Evolutionary conservation across 1,284 basidiomycete genomes (phyloP).

Genomic region (Cyathus olla): DNA sequence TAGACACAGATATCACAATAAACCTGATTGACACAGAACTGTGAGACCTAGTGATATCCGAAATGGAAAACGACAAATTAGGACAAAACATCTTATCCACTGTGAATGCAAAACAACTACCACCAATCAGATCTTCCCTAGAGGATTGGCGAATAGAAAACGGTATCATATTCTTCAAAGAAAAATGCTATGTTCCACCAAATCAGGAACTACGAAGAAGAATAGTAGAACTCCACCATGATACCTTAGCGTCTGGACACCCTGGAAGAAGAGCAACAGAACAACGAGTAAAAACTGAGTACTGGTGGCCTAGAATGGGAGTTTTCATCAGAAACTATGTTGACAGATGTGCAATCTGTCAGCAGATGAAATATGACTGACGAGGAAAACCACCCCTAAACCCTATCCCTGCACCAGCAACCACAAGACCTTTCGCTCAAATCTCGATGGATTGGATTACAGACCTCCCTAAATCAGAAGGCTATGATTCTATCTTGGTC

Average conservation of each 20-base stretch:
- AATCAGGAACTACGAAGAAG: conserved; percentile 8
- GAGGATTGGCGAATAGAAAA: not conserved
- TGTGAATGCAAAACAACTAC: not conserved
- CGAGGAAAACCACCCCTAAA: conserved; percentile 15
- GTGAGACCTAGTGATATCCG: not conserved
- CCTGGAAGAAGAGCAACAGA: conserved; percentile 15
- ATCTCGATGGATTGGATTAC: conserved; percentile 35
- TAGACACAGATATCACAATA: not conserved
- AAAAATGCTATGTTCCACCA: conserved; percentile 13
- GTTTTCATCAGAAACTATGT: conserved; percentile 25
- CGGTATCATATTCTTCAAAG: conserved; percentile 14
- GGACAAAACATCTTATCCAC: not conserved
- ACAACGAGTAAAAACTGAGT: conserved; percentile 10
- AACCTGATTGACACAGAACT: not conserved
- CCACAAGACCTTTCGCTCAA: conserved; percentile 23
- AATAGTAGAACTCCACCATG: conserved; percentile 7
- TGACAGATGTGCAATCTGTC: no score
- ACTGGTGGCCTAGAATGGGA: conserved; percentile 26
- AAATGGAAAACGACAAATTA: not conserved
- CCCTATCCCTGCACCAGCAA: conserved; percentile 18
- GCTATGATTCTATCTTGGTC: conserved; percentile 39
- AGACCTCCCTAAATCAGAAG: conserved; percentile 45
- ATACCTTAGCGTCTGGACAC: conserved; percentile 9
- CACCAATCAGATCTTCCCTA: not conserved
- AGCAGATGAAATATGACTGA: conserved; percentile 12